These are phyloP conservation scores for Fusarium sp. DNA, from an alignment of 2,329 filamentous ascomycete species.

Conservation along the genomic window DNA sequence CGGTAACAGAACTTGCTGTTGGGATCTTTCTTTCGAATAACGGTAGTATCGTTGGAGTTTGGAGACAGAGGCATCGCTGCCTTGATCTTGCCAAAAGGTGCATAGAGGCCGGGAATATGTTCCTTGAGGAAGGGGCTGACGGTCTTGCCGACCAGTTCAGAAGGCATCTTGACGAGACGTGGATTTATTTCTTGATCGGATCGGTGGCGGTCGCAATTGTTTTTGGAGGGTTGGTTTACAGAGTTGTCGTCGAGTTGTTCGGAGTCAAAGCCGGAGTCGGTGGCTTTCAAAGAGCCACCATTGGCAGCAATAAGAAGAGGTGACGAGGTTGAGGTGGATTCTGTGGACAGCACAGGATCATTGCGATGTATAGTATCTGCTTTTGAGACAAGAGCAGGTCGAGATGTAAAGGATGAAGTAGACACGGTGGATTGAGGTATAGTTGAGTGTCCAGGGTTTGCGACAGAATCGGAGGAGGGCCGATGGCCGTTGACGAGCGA, in stretches of 20 bases:
- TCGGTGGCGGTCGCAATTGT: conserved; percentile 66
- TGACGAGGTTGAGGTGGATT: conserved; percentile 24
- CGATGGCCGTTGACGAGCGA: conserved; percentile 48
- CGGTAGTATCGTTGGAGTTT: conserved; percentile 31
- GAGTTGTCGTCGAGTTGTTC: conserved; percentile 28
- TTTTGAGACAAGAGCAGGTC: conserved; percentile 12
- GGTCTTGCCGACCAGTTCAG: conserved; percentile 79
- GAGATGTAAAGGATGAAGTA: conserved; percentile 35
- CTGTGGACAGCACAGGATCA: conserved; percentile 33
- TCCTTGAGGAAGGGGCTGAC: conserved; percentile 90
- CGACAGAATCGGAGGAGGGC: conserved; percentile 40
- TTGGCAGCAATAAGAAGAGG: conserved; percentile 23
- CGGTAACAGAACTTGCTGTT: conserved; percentile 97
- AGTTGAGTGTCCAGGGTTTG: conserved; percentile 18
- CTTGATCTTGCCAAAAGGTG: conserved; percentile 76
- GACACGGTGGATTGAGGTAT: conserved; percentile 27
- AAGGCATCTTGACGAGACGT: conserved; percentile 69
- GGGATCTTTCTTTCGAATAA: conserved; percentile 63
- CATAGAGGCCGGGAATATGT: conserved; percentile 91
- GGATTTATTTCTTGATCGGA: conserved; percentile 64
- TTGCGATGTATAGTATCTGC: conserved; percentile 40
- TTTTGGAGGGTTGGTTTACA: conserved; percentile 51
- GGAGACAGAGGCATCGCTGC: conserved; percentile 40
- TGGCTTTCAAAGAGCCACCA: conserved; percentile 36
- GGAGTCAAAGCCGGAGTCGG: conserved; percentile 7